Conservation (phyloP, 1,284 basidiomycete genomes). For the Fomitopsis pinicola region DNA sequence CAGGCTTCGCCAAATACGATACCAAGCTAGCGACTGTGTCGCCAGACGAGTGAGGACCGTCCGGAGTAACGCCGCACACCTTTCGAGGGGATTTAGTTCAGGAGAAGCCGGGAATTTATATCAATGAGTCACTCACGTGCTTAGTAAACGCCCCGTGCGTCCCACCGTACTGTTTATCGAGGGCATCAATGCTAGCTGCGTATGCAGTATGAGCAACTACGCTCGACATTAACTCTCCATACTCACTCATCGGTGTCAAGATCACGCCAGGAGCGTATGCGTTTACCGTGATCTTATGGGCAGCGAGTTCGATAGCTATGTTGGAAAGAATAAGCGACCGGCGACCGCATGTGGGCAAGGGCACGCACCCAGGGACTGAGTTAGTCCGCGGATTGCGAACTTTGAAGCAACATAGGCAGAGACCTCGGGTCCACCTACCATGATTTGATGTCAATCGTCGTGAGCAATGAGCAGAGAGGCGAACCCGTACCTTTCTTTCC, state of each 20-base stretch:
- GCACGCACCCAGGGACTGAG: neutral
- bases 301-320: neutral
- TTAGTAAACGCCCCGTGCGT: neutral
- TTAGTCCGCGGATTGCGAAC: neutral
- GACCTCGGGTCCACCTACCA: neutral
- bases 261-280: neutral
- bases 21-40: neutral
- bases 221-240: neutral
- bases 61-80: neutral
- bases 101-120: no score
- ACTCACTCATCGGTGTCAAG: neutral
- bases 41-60: neutral
- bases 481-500: neutral
- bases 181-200: neutral
- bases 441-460: neutral
- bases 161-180: neutral
- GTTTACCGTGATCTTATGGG: neutral
- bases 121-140: neutral
- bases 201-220: neutral
- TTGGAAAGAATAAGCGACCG: neutral
- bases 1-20: neutral
- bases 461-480: neutral
- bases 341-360: neutral
- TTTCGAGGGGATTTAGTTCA: neutral
- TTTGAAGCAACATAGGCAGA: neutral